Conservation (phyloP, 129 eudicot genomes). For the Flaveria robusta region DNA sequence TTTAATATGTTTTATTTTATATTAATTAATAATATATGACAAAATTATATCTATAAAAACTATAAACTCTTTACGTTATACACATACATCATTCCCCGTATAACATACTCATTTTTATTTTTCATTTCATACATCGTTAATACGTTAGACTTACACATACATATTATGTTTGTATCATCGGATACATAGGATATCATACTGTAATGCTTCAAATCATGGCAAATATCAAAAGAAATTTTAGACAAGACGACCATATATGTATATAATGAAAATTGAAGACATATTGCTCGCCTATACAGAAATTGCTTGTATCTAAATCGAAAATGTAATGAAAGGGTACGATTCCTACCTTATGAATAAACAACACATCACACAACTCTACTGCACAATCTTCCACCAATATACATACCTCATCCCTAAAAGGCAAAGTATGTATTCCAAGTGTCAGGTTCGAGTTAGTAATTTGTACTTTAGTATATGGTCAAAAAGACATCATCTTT, state of each 20-base stretch:
- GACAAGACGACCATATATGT: background rate
- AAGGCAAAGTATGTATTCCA: constrained; percentile 16
- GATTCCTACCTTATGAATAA: background rate
- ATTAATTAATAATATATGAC: no score
- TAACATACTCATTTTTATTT: no score
- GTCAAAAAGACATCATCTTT: constrained; percentile 37
- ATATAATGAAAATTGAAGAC: background rate
- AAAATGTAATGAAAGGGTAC: background rate
- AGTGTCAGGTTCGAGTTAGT: constrained; percentile 31
- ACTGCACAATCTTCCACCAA: background rate
- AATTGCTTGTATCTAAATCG: background rate
- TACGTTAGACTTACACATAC: background rate
- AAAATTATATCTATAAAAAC: no score
- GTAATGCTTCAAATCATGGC: background rate
- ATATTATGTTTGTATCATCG: background rate
- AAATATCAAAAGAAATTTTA: background rate
- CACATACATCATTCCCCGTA: no score
- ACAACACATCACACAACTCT: background rate
- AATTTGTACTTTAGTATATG: constrained; percentile 14
- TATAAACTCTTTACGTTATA: no score
- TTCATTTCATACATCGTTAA: no score
- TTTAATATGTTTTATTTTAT: no score
- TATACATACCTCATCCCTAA: background rate
- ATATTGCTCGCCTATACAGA: background rate
- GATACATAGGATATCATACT: background rate